Evolutionary conservation across 371 early-diverging fungal species (phyloP), one percentile per base, ranked within the genome.

Genomic region (Mucor sp.): DNA sequence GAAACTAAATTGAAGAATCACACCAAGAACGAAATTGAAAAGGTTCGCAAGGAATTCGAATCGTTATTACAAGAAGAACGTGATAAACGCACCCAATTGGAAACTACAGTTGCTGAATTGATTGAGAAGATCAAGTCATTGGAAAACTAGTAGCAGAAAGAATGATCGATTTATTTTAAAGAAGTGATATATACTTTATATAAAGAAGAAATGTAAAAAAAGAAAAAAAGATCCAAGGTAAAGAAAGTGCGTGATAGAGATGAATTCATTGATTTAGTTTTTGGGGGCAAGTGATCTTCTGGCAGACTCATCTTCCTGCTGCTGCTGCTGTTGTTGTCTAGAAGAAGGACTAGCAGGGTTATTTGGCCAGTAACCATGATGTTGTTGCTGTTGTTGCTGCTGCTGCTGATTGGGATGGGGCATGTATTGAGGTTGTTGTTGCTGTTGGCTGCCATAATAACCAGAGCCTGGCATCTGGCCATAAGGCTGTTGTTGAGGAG

Each of bases 1-100:
- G 89, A 89, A 66, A 80, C 85, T 11, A 85, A 85, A 58, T 67
- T 89, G 57, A 83, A 80, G 66, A 85, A 87, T 32, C 85, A 76
- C 69, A 79, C 87, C 60, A 87, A 81, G 63, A 85, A 86, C 48
- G 88, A 87, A 68, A 65, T 87, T 23, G 87, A 86, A 37, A 84
- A 82, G 32, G 69, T 82, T 15, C 77, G 79, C 60, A 81, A 77
- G 55, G 85, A 89, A 62, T 74, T 79, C 30, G 79, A 82, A 43
- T 62, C 60, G 9, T 44, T 72, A 33, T 68, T 89, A 32, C 67
- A 81, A 14, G 81, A 85, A 47, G 87, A 89, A 66, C 78, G 85
- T 35, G 84, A 76, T 33, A 75, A 79, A 41, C 79, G 86, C 6
- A 64, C 68, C 44, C 73, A 78, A 39, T 70, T 89, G 39, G 85